phyloP scores from a whole-genome alignment of 2,329 filamentous ascomycete species.

The Emmonsia crescens region DNA sequence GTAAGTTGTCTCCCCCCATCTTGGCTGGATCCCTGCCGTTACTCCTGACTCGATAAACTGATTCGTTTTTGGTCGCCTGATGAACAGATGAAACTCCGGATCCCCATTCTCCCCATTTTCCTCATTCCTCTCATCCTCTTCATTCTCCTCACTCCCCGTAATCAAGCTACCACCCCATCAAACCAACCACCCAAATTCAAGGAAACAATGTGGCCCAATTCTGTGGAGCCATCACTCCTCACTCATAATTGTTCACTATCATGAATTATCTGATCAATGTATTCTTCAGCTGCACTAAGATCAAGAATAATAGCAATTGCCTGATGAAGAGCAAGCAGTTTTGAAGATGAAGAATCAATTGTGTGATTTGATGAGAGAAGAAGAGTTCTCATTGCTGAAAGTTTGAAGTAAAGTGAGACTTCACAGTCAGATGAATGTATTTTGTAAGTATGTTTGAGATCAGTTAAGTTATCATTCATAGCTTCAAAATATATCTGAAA shows the following conservation, averaged over 20 bases:
- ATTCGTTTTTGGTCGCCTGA: too few relatives aligned
- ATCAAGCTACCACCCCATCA: too few relatives aligned
- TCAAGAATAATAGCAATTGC: constrained; percentile 6
- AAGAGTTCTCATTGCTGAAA: neutral
- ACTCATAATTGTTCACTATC: constrained; percentile 19
- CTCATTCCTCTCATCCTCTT: too few relatives aligned
- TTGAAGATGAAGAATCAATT: neutral
- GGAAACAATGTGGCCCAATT: constrained; percentile 4
- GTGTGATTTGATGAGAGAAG: neutral
- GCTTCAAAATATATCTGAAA: neutral
- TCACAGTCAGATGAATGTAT: neutral
- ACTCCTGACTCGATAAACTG: too few relatives aligned
- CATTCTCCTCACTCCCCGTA: too few relatives aligned
- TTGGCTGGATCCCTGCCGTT: too few relatives aligned
- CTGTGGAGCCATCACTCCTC: constrained; percentile 12
- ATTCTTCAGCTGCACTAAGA: constrained; percentile 14
- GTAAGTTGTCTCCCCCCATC: too few relatives aligned
- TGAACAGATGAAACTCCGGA: too few relatives aligned
- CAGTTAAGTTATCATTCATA: neutral
- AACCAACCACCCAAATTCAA: neutral
- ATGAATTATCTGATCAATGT: constrained; percentile 12
- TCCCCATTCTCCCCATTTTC: too few relatives aligned
- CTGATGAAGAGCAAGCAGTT: neutral
- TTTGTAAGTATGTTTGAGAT: neutral
- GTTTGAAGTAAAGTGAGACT: neutral